These are phyloP conservation scores for Taphrina pruni DNA, from an alignment of 1,139 yeast genomes.

Conservation along the genomic window DNA sequence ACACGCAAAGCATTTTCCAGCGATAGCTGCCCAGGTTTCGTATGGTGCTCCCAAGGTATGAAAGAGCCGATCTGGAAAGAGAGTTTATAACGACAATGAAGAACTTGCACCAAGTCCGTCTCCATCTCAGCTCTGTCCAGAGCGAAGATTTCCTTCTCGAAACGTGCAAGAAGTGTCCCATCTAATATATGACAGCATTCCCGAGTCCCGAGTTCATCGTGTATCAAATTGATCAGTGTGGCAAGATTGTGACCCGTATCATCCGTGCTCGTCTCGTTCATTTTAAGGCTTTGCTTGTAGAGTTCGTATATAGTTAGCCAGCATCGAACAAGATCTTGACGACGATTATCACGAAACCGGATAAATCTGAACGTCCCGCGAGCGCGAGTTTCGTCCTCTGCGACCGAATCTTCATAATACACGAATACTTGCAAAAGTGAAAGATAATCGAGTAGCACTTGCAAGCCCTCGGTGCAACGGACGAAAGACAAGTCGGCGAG, in stretches of 20 bases:
- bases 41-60: slow-evolving; percentile 70
- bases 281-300: slow-evolving; percentile 45
- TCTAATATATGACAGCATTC: slow-evolving; percentile 69
- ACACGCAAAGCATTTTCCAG: slow-evolving; percentile 63
- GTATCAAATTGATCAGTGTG: slow-evolving; percentile 59
- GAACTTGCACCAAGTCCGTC: slow-evolving; percentile 71
- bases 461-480: neutral
- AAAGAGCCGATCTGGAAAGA: slow-evolving; percentile 64
- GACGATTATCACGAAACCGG: slow-evolving; percentile 55
- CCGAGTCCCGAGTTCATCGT: slow-evolving; percentile 73
- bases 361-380: slow-evolving; percentile 53
- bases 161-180: slow-evolving; percentile 67
- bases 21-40: slow-evolving; percentile 57
- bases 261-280: slow-evolving; percentile 46
- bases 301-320: slow-evolving; percentile 53
- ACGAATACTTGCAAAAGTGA: slow-evolving; percentile 56
- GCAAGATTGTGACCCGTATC: slow-evolving; percentile 45
- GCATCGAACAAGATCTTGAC: slow-evolving; percentile 60
- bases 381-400: slow-evolving; percentile 49
- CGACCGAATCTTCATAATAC: slow-evolving; percentile 55
- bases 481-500: neutral
- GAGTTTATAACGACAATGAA: slow-evolving; percentile 79
- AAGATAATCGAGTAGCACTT: slow-evolving; percentile 52
- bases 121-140: slow-evolving; percentile 58
- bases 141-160: slow-evolving; percentile 62